Evolutionary conservation across 1,284 basidiomycete genomes (phyloP).

Genomic region (Boletellus deceptivus): DNA sequence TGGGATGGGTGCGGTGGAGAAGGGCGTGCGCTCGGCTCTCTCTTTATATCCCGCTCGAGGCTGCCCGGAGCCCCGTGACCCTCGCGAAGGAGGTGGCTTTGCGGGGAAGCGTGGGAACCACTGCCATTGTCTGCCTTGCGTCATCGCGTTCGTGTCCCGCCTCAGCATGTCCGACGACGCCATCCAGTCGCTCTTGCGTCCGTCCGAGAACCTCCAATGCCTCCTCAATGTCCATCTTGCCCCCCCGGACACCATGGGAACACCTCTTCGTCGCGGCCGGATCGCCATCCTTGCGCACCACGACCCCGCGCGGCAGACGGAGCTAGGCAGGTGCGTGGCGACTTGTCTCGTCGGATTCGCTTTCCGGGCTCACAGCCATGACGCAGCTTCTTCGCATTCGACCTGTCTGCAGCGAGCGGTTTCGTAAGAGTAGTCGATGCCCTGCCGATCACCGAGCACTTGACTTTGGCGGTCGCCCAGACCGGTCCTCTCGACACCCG

Average conservation of each 20-base stretch:
- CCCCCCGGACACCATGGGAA: background rate
- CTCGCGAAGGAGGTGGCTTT: slow-evolving; percentile 6
- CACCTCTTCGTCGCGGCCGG: background rate
- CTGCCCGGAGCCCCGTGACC: slow-evolving; percentile 17
- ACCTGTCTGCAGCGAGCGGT: background rate
- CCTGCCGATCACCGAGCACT: slow-evolving; percentile 23
- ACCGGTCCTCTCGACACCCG: slow-evolving; percentile 6
- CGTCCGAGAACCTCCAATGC: slow-evolving; percentile 24
- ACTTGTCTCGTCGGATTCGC: background rate
- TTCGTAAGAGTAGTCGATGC: slow-evolving; percentile 11
- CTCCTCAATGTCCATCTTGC: slow-evolving; percentile 13
- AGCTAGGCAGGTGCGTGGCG: slow-evolving; percentile 27
- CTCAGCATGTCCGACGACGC: slow-evolving; percentile 6
- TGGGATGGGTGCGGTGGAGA: slow-evolving; percentile 29
- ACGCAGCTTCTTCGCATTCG: slow-evolving; percentile 21
- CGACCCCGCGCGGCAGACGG: slow-evolving; percentile 1
- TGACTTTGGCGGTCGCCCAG: slow-evolving; percentile 27
- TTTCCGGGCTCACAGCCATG: slow-evolving; percentile 5
- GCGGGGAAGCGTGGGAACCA: slow-evolving; percentile 34
- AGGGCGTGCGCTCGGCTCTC: background rate
- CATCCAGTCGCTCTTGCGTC: slow-evolving; percentile 18
- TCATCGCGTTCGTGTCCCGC: background rate
- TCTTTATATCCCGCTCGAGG: slow-evolving; percentile 21
- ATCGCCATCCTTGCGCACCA: slow-evolving; percentile 26
- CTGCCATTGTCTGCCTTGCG: slow-evolving; percentile 1